These are phyloP conservation scores for Porodaedalea pini DNA, from an alignment of 1,284 basidiomycete species.

Conservation along the genomic window DNA sequence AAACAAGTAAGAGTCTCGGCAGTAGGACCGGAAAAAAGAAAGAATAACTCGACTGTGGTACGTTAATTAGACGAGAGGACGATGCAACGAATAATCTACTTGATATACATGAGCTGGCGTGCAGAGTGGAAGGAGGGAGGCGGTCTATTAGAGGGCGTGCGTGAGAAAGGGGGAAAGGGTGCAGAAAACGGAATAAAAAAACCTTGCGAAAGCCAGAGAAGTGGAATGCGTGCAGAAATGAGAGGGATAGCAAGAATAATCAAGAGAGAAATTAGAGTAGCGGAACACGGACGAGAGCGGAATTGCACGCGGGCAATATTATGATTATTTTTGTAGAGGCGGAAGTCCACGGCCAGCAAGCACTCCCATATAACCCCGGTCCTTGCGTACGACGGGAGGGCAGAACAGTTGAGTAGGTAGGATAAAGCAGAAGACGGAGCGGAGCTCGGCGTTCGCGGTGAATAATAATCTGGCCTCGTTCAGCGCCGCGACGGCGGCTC, in stretches of 20 bases:
- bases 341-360: constrained; percentile 2
- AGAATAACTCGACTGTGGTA: constrained; percentile 6
- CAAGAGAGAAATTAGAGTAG: constrained; percentile 27
- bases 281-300: constrained; percentile 25
- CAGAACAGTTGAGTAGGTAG: neutral
- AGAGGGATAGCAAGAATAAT: constrained; percentile 32
- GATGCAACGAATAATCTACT: constrained; percentile 6
- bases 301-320: neutral
- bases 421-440: neutral
- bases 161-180: neutral
- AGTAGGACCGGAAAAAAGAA: neutral
- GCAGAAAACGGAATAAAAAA: constrained; percentile 22
- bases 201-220: constrained; percentile 20
- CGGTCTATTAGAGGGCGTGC: constrained; percentile 2
- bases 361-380: neutral
- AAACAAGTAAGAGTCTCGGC: neutral
- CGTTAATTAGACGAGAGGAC: constrained; percentile 7
- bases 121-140: neutral
- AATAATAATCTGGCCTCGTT: neutral
- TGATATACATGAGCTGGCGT: constrained; percentile 8
- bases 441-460: neutral
- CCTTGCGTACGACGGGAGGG: neutral
- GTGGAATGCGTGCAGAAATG: constrained; percentile 21
- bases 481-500: constrained; percentile 9
- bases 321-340: constrained; percentile 6